Evolutionary conservation across 179 eudicot species (phyloP).

Genomic region (Beta corolliflora): DNA sequence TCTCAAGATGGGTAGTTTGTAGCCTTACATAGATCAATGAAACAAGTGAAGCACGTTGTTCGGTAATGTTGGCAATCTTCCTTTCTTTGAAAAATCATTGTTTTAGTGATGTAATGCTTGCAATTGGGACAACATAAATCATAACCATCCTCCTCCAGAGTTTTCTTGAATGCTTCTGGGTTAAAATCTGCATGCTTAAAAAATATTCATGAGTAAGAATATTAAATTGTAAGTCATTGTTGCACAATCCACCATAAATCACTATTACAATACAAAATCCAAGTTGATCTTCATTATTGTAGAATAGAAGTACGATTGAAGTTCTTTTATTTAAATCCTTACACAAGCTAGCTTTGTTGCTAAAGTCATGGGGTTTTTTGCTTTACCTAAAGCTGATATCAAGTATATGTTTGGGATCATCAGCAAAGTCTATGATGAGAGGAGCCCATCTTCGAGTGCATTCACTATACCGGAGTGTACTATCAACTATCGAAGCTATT

Average conservation of each 20-base stretch:
- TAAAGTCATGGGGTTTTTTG: no score
- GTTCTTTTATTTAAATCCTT: no score
- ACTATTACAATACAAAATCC: no score
- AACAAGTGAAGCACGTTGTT: neutral
- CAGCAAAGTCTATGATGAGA: no score
- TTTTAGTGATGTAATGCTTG: neutral
- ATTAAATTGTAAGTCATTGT: neutral
- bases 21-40: neutral
- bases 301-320: no score
- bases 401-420: no score
- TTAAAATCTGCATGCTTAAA: neutral
- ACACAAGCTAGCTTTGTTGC: no score
- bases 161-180: neutral
- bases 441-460: no score
- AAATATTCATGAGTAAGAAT: neutral
- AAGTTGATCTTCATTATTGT: no score
- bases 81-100: slow-evolving; percentile 10
- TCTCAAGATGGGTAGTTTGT: neutral
- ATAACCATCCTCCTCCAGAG: neutral
- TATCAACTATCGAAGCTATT: no score
- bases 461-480: no score
- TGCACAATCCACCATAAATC: neutral
- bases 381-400: no score
- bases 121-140: slow-evolving; percentile 11
- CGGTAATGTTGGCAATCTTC: neutral